These are phyloP conservation scores for Aspergillus vadensis DNA, from an alignment of 2,329 filamentous ascomycete species.

Conservation along the genomic window DNA sequence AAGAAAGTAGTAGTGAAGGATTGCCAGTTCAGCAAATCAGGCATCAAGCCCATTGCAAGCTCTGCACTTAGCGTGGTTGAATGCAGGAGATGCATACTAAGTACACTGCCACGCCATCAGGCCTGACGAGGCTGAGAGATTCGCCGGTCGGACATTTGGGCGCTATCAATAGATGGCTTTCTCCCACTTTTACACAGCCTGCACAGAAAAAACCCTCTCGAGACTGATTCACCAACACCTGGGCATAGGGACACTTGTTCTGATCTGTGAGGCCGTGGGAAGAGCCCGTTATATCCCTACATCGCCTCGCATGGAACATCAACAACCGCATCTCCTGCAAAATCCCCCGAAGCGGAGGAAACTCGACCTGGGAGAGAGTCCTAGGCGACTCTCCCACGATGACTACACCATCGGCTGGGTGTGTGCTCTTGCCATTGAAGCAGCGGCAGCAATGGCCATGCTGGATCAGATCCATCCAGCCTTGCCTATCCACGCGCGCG, in stretches of 20 bases:
- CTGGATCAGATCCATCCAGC: slow-evolving; percentile 9
- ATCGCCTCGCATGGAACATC: too few species aligned
- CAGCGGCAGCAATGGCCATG: slow-evolving; percentile 11
- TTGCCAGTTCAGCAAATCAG: neutral
- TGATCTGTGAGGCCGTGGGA: too few species aligned
- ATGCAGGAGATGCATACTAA: neutral
- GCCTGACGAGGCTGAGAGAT: neutral
- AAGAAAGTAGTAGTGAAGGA: too few species aligned
- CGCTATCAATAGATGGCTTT: neutral
- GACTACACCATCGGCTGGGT: slow-evolving; percentile 21
- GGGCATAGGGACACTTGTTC: too few species aligned
- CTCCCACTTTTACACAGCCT: neutral
- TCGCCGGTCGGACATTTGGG: neutral
- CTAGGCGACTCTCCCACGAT: neutral
- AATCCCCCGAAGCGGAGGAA: too few species aligned
- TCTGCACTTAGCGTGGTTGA: neutral
- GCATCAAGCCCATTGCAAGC: neutral
- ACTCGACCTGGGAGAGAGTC: too few species aligned
- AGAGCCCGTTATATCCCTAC: too few species aligned
- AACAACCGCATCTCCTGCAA: neutral
- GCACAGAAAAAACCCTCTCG: neutral
- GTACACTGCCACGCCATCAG: neutral
- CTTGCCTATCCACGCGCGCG: neutral
- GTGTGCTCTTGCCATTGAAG: slow-evolving; percentile 17
- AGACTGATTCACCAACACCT: too few species aligned